Percentiles rank a stretch among this genome's conserved stretches.
phyloP scores from a whole-genome alignment of 2,329 filamentous ascomycete genomes.

The Cercospora sp. region DNA sequence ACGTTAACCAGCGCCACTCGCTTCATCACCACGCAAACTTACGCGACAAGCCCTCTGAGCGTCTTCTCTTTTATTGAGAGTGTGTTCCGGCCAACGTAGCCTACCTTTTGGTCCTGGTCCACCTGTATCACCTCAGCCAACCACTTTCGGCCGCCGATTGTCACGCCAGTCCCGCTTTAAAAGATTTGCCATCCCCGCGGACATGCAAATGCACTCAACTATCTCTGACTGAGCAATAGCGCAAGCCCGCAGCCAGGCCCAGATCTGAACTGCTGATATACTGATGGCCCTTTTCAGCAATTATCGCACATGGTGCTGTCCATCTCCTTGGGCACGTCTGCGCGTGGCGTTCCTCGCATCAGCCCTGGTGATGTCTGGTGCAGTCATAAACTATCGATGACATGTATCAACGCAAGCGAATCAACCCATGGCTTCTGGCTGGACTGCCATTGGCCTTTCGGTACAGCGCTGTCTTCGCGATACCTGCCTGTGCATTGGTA shows the following conservation, averaged over 20 bases:
- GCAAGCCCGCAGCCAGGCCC: neutral
- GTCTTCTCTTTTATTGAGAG: neutral
- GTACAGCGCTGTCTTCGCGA: neutral
- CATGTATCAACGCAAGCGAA: neutral
- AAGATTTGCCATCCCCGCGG: neutral
- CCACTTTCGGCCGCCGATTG: slow-evolving; percentile 3
- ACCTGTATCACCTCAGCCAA: slow-evolving; percentile 9
- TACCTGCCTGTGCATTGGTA: neutral
- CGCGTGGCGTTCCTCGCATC: neutral
- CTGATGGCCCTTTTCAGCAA: neutral
- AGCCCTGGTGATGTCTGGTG: neutral
- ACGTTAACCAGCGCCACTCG: neutral
- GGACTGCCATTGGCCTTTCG: slow-evolving; percentile 4
- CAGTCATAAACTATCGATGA: neutral
- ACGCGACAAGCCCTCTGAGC: neutral
- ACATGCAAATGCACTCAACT: neutral
- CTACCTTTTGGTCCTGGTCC: neutral
- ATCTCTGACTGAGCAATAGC: neutral
- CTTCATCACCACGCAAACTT: neutral
- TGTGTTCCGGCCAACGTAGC: neutral
- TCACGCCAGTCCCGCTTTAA: slow-evolving; percentile 3
- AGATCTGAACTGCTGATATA: neutral
- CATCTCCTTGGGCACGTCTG: neutral
- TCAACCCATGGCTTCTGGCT: neutral
- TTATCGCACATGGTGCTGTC: neutral